These are phyloP conservation scores for Diaporthe longicolla DNA, from an alignment of 2,329 filamentous ascomycete species.

Conservation along the genomic window DNA sequence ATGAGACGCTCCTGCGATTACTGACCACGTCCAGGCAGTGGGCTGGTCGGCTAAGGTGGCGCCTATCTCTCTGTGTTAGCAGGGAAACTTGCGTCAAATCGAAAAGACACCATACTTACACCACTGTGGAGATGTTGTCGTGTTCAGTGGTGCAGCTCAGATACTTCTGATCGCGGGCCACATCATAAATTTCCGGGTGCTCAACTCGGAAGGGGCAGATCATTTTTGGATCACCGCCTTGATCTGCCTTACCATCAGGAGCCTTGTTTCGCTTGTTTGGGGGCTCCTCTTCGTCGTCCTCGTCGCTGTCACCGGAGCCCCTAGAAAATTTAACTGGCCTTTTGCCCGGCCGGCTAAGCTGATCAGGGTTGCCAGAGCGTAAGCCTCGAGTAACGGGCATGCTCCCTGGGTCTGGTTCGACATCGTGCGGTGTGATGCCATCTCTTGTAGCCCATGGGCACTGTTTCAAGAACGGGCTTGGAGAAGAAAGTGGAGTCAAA, in stretches of 20 bases:
- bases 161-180: slow-evolving; percentile 48
- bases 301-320: slow-evolving; percentile 36
- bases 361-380: slow-evolving; percentile 18
- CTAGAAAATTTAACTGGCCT: slow-evolving; percentile 32
- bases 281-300: slow-evolving; percentile 36
- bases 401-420: slow-evolving; percentile 17
- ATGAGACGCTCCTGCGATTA: slow-evolving; percentile 46
- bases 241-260: slow-evolving; percentile 40
- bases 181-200: slow-evolving; percentile 46
- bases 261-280: slow-evolving; percentile 45
- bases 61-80: slow-evolving; percentile 44
- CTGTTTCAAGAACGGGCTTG: slow-evolving; percentile 35
- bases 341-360: slow-evolving; percentile 31
- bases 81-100: not conserved
- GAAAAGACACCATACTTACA: slow-evolving; percentile 46
- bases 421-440: slow-evolving; percentile 32
- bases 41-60: slow-evolving; percentile 51
- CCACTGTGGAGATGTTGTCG: slow-evolving; percentile 52
- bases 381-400: slow-evolving; percentile 7
- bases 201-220: slow-evolving; percentile 44
- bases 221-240: slow-evolving; percentile 48
- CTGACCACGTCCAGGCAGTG: slow-evolving; percentile 50
- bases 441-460: slow-evolving; percentile 23
- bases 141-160: slow-evolving; percentile 52
- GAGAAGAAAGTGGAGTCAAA: slow-evolving; percentile 39